A percentile compares a stretch with the other conserved stretches of the same genome.
phyloP scores from a whole-genome alignment of 1,284 basidiomycete genomes.

The Austroboletus novae-zelandiae region DNA sequence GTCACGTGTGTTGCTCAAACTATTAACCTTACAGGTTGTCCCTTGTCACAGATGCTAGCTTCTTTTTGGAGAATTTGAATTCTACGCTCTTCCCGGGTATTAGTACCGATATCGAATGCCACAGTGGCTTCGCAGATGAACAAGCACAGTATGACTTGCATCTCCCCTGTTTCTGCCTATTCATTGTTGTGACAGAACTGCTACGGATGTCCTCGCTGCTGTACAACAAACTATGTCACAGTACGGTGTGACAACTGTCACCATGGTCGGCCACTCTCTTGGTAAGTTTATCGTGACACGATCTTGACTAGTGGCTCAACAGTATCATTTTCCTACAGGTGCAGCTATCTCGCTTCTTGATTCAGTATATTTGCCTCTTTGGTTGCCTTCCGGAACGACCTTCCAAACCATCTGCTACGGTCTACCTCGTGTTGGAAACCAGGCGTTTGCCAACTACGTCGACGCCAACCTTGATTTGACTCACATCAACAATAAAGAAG shows the following conservation, averaged over 20 bases:
- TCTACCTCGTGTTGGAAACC: conserved; percentile 67
- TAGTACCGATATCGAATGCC: conserved; percentile 46
- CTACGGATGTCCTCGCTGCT: conserved; percentile 46
- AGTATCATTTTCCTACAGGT: conserved; percentile 18
- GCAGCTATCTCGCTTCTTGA: conserved; percentile 57
- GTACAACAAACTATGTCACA: conserved; percentile 43
- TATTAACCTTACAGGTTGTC: conserved; percentile 31
- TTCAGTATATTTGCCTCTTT: conserved; percentile 39
- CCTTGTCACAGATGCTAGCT: conserved; percentile 52
- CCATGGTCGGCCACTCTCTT: conserved; percentile 56
- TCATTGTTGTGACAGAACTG: conserved; percentile 40
- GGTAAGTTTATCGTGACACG: conserved; percentile 31
- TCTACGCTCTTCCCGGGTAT: conserved; percentile 60
- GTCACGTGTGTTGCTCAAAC: neutral
- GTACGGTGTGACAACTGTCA: conserved; percentile 43
- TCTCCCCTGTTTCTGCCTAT: conserved; percentile 29
- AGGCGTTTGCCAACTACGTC: conserved; percentile 58
- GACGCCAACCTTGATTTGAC: conserved; percentile 45
- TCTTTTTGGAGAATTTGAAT: conserved; percentile 40
- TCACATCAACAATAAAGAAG: conserved; percentile 52
- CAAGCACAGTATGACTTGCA: conserved; percentile 46
- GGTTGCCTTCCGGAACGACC: conserved; percentile 34
- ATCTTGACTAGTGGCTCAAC: too few relatives aligned
- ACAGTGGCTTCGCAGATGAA: conserved; percentile 53
- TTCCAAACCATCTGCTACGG: conserved; percentile 47